Percentiles rank a stretch among this genome's conserved stretches.
Conservation (phyloP, 2,329 filamentous ascomycete genomes). For the Coleophoma eucalyptorum region DNA sequence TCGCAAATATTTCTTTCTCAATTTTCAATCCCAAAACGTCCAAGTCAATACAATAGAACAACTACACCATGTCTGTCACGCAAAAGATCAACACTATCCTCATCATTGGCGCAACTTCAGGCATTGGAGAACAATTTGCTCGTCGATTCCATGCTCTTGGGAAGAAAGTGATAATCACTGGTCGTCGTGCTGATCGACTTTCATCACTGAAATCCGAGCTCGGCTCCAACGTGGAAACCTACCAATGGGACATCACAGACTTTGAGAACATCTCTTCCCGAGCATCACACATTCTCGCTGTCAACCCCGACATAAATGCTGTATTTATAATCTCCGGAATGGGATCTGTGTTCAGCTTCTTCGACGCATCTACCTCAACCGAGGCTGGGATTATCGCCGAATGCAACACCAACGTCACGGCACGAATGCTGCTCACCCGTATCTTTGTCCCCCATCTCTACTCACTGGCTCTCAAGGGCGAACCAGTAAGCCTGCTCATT, state of each 20-base stretch:
- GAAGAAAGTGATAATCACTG: constrained; percentile 48
- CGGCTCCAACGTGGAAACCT: neutral
- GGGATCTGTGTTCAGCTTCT: no score
- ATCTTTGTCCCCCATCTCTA: no score
- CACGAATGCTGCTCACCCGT: no score
- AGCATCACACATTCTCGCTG: neutral
- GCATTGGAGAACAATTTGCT: constrained; percentile 44
- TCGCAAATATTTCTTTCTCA: no score
- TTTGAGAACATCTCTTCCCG: neutral
- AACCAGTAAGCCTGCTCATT: constrained; percentile 18
- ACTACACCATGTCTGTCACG: neutral
- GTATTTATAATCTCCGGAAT: no score
- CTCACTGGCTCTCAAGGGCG: neutral
- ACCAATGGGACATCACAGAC: constrained; percentile 5
- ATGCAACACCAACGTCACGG: no score
- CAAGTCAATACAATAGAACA: no score
- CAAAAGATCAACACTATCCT: constrained; percentile 36
- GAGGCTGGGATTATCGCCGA: no score
- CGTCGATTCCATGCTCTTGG: constrained; percentile 38
- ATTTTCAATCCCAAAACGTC: no score
- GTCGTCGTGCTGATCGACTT: constrained; percentile 45
- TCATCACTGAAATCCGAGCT: constrained; percentile 23
- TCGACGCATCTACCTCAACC: no score
- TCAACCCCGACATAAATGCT: neutral
- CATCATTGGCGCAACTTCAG: constrained; percentile 50